Conservation (phyloP, 352 stramenopile species). For the Pythium aristosporum region DNA sequence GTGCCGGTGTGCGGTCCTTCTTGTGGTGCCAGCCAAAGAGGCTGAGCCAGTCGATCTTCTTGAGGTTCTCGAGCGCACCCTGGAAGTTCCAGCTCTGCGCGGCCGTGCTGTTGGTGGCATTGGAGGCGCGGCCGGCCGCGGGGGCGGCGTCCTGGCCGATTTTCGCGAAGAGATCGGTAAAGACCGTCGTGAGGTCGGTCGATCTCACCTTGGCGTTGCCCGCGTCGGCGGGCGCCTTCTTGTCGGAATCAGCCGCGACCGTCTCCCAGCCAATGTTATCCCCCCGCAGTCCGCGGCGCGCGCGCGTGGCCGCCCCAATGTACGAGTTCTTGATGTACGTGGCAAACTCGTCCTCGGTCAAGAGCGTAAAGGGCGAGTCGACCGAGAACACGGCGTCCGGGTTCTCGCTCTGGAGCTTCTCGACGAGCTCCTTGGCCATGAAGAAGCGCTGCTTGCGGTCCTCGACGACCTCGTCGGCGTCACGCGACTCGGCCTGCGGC, state of each 20-base stretch:
- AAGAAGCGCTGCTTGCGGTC: constrained; percentile 28
- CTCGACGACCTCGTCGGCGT: constrained; percentile 26
- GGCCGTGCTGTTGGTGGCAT: background rate
- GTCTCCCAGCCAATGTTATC: background rate
- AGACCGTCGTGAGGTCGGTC: background rate
- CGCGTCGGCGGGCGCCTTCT: background rate
- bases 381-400: constrained; percentile 57
- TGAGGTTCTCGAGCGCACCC: constrained; percentile 10
- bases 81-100: constrained; percentile 13
- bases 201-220: constrained; percentile 16
- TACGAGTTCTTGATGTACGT: constrained; percentile 26
- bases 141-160: background rate
- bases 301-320: background rate
- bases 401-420: constrained; percentile 42
- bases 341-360: constrained; percentile 67
- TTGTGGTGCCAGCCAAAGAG: constrained; percentile 17
- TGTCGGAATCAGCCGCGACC: background rate
- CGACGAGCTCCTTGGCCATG: constrained; percentile 30
- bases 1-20: background rate
- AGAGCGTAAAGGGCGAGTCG: constrained; percentile 64
- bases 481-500: constrained; percentile 21
- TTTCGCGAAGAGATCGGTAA: constrained; percentile 6
- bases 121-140: background rate
- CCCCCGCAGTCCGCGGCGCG: too few species aligned
- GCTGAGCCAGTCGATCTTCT: constrained; percentile 15